Evolutionary conservation across 805 yeast genomes (phyloP), one percentile per base, ranked within the genome.

Genomic region (Ogataea polymorpha): DNA sequence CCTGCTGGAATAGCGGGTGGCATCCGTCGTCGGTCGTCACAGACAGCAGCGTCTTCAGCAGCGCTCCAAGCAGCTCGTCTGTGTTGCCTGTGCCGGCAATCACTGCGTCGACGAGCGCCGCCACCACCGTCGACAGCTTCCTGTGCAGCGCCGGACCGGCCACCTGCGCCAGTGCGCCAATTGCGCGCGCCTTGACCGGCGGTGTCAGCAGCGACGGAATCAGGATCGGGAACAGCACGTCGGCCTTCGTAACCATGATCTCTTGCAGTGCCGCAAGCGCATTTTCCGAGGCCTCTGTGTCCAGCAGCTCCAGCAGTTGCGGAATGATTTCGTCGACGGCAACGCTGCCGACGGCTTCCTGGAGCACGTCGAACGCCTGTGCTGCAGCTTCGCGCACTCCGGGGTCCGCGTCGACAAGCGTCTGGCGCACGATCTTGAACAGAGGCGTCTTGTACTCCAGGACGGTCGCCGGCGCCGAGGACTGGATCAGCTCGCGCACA

Each of bases 271-370:
- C 99, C 39, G 81, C 72, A 50, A 93, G 74, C 1, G 99, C 96
- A 56, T 77, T 74, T 35, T 79, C 86, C 0, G 90, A 79, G 30
- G 67, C 69, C 21, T 53, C 61, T 17, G 48, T 41, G 2, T 83
- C 81, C 52, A 91, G 70, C 75, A 81, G 72, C 41, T 72, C 72
- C 59, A 93, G 72, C 61, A 93, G 73, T 54, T 81, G 79, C 16
- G 99, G 99, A 51, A 93, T 70, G 49, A 93, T 75, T 54, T 86
- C 90, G 60, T 91, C 97, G 50, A 89, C 82, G 6, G 95, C 96
- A 32, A 74, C 73, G 54, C 82, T 82, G 41, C 97, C 98, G 51
- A 89, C 73, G 40, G 79, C 74, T 40, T 78, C 82, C 61, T 90
- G 96, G 54, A 89, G 79, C 6, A 80, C 81, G 54, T 93, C 98